Evolutionary conservation across 331 rosid species (phyloP), one percentile per base, ranked within the genome.

Genomic region (Rosa hybrid): DNA sequence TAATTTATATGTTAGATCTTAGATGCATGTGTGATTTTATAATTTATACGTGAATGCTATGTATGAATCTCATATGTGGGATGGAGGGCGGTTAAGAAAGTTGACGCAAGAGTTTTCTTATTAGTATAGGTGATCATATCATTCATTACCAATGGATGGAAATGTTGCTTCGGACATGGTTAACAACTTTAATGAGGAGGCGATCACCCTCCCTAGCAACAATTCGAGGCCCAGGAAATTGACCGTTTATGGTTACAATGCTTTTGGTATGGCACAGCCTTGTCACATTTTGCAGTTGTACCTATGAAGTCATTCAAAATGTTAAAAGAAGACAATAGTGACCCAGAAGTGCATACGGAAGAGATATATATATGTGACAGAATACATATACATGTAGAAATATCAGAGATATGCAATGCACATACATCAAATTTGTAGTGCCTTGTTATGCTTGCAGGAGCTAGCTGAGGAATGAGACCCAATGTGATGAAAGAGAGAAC

Each of bases 221-320:
- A 46, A 92, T 83, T 4, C 86, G 86, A 21, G 97, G 97, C n/a
- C 97, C 91, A 0, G 94, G 94, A 85, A 90, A 90, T 45, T 87
- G 83, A 1, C 93, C 92, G 60, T 92, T 92, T 39, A 87, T 92
- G 12, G 94, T 87, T 17, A 90, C 86, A 13, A 90, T 86, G 79
- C 79, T 91, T 87, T 90, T 91, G 12, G 75, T 87, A 49, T 91
- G 94, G 74, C 92, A 90, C 21, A 92, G 72, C 59, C 94, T 80
- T 48, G 91, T 87, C 59, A 87, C 89, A 62, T 90, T 89, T 70
- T 84, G 79, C 14, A 77, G 63, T 75, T 79, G 84, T 76, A 90
- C 88, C 95, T 90, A 71, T 72, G 63, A 18, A 48, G 59, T 5
- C 7, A 69, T 50, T 4, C 7, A 30, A 50, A 65, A 39, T 6